Conservation (phyloP, 768 basidiomycete genomes). For the Phlegmacium glaucopus region DNA sequence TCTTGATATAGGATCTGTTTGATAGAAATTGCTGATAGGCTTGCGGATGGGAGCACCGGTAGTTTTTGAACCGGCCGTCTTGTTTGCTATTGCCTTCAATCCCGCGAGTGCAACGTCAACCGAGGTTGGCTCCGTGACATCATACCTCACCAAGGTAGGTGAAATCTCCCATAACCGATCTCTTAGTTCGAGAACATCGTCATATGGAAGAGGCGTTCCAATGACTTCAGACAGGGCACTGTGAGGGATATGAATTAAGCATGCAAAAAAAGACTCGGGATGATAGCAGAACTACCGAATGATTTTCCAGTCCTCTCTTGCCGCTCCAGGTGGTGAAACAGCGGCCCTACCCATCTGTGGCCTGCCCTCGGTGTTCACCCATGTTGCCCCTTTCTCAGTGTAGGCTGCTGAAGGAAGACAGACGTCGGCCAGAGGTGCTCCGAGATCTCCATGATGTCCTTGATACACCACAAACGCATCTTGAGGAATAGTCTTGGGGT, state of each 20-base stretch:
- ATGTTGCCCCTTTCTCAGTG: conserved; percentile 85
- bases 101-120: conserved; percentile 68
- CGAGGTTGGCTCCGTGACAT: conserved; percentile 75
- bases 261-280: not conserved
- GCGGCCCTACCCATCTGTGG: conserved; percentile 88
- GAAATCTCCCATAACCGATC: conserved; percentile 98
- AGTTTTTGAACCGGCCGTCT: conserved; percentile 52
- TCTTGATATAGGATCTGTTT: conserved; percentile 93
- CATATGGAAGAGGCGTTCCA: conserved; percentile 82
- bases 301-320: conserved; percentile 97
- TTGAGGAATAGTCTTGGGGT: conserved; percentile 82
- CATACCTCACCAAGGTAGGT: conserved; percentile 85
- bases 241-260: not conserved
- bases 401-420: conserved; percentile 91
- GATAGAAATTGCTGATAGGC: conserved; percentile 91
- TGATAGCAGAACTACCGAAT: conserved; percentile 62
- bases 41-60: conserved; percentile 64
- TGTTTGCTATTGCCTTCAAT: conserved; percentile 51
- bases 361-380: conserved; percentile 97
- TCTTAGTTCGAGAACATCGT: conserved; percentile 76
- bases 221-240: conserved; percentile 89
- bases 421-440: conserved; percentile 96
- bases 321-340: conserved; percentile 91
- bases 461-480: conserved; percentile 98
- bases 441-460: conserved; percentile 96